Conservation (phyloP, 2,329 filamentous ascomycete species). For the Fusarium annulatum region DNA sequence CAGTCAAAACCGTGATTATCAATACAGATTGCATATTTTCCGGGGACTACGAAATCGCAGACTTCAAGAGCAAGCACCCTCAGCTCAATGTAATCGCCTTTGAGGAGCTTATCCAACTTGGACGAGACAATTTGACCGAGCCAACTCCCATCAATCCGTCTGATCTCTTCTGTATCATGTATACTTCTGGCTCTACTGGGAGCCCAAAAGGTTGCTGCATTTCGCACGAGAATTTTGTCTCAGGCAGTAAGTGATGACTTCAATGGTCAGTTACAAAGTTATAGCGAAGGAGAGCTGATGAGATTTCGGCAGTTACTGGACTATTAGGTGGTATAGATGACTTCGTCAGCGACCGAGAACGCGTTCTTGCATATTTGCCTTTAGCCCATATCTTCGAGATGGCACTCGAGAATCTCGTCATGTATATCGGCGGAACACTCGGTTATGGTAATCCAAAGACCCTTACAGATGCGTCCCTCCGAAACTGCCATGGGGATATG, state of each 20-base stretch:
- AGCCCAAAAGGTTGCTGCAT: constrained; percentile 89
- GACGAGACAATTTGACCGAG: constrained; percentile 75
- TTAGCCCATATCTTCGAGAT: constrained; percentile 97
- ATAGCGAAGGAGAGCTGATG: constrained; percentile 50
- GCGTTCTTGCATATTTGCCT: constrained; percentile 89
- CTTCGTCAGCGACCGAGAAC: constrained; percentile 80
- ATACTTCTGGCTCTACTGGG: constrained; percentile 90
- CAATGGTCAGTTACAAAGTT: not conserved
- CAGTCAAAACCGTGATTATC: constrained; percentile 71
- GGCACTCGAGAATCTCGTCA: constrained; percentile 89
- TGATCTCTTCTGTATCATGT: constrained; percentile 86
- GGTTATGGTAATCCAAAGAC: constrained; percentile 96
- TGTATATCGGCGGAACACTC: constrained; percentile 91
- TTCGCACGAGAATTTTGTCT: constrained; percentile 82
- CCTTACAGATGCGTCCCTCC: constrained; percentile 86
- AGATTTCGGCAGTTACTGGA: constrained; percentile 71
- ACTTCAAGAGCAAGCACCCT: constrained; percentile 67
- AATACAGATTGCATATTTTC: constrained; percentile 66
- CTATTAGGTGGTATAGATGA: constrained; percentile 81
- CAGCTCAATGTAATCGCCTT: constrained; percentile 64
- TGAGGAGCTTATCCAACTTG: constrained; percentile 65
- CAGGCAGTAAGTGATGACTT: constrained; percentile 61
- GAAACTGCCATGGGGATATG: constrained; percentile 93
- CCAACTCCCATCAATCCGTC: constrained; percentile 77
- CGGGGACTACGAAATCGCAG: constrained; percentile 61